A percentile compares a stretch with the other conserved stretches of the same genome.
These are phyloP conservation scores for Geotrichum carabidarum DNA, from an alignment of 1,139 yeast species.

Conservation along the genomic window DNA sequence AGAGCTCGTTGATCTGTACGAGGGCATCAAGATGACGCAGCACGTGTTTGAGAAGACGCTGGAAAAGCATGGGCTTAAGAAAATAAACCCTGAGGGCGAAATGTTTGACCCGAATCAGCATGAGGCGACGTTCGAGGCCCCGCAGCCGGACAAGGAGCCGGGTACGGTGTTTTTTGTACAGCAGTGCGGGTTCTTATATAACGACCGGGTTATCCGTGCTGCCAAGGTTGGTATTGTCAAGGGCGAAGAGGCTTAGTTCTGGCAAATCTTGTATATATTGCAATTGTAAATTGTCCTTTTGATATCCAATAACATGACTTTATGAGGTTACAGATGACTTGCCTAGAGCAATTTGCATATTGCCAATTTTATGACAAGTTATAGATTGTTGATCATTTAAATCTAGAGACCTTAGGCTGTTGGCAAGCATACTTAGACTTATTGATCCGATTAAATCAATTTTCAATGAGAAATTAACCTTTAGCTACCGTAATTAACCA, in stretches of 20 bases:
- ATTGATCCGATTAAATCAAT: no score
- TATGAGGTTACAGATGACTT: no score
- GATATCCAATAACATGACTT: no score
- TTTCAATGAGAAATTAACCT: no score
- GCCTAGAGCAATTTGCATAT: no score
- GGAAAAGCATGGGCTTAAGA: conserved; percentile 69
- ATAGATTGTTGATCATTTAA: no score
- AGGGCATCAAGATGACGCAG: conserved; percentile 90
- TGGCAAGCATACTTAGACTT: no score
- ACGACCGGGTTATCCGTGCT: conserved; percentile 86
- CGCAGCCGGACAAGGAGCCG: conserved; percentile 84
- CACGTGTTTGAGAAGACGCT: conserved; percentile 82
- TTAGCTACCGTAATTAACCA: no score
- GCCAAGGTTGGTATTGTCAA: conserved; percentile 95
- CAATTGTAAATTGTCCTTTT: background rate
- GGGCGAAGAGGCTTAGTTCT: conserved; percentile 29
- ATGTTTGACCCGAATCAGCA: conserved; percentile 84
- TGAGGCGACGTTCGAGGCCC: conserved; percentile 87
- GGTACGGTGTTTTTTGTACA: conserved; percentile 93
- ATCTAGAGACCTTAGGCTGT: no score
- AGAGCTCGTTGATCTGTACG: conserved; percentile 72
- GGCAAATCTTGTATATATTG: background rate
- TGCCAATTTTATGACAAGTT: no score
- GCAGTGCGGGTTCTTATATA: conserved; percentile 82
- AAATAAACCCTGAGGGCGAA: conserved; percentile 80